A percentile compares a stretch with the other conserved stretches of the same genome.
These are phyloP conservation scores for Solanum pinnatisectum DNA, from an alignment of 257 asterid genomes.

Conservation along the genomic window DNA sequence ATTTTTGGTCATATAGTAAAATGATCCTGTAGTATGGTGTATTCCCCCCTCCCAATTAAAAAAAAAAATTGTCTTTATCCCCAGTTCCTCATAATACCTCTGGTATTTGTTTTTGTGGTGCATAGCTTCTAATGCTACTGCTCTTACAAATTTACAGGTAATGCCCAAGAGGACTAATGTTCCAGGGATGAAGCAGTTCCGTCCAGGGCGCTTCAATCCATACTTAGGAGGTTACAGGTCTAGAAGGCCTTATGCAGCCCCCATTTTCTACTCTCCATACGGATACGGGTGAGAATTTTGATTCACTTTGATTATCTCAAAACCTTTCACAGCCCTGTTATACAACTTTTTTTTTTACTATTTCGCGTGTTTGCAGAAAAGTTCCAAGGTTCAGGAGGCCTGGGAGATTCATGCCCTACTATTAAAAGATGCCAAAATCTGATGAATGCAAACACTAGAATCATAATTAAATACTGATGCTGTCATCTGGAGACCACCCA, in stretches of 20 bases:
- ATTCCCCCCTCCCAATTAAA: background rate
- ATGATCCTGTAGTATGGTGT: background rate
- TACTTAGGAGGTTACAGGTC: conserved; percentile 43
- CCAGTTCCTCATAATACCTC: background rate
- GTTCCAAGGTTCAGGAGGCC: conserved; percentile 87
- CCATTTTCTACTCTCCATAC: conserved; percentile 63
- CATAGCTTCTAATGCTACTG: background rate
- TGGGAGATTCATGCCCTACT: conserved; percentile 74
- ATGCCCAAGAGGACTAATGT: conserved; percentile 83
- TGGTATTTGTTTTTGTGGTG: background rate
- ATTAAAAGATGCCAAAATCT: conserved; percentile 15
- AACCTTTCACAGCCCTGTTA: background rate
- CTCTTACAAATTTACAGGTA: conserved; percentile 33
- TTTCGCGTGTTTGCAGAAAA: conserved; percentile 45
- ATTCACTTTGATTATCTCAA: background rate
- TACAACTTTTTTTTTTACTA: background rate
- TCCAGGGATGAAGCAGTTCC: conserved; percentile 92
- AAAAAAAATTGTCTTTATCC: background rate
- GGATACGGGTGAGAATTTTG: conserved; percentile 57
- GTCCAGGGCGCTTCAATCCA: conserved; percentile 70
- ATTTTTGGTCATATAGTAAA: background rate
- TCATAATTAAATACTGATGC: background rate
- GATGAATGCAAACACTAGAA: background rate
- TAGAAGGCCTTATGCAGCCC: conserved; percentile 63
- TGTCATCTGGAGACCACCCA: background rate